Conservation (phyloP, 2,329 filamentous ascomycete genomes). For the Penicillium sp. region DNA sequence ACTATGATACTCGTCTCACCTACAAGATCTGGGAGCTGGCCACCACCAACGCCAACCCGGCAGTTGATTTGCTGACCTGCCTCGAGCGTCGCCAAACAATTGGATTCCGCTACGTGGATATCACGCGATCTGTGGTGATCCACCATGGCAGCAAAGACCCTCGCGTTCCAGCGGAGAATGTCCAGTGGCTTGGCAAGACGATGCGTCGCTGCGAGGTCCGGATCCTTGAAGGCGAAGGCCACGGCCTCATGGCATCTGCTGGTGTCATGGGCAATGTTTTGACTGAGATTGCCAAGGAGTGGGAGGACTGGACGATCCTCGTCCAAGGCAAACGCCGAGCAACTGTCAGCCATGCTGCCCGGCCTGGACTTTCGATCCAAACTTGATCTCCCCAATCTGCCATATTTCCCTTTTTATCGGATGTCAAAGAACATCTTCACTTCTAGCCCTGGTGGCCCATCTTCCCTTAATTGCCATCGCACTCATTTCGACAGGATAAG, state of each 20-base stretch:
- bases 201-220: slow-evolving; percentile 93
- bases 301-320: slow-evolving; percentile 78
- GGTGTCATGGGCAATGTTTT: slow-evolving; percentile 90
- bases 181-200: slow-evolving; percentile 87
- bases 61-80: slow-evolving; percentile 88
- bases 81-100: slow-evolving; percentile 87
- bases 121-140: slow-evolving; percentile 85
- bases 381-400: slow-evolving; percentile 7
- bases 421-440: not conserved
- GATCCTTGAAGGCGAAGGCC: slow-evolving; percentile 84
- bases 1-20: slow-evolving; percentile 81
- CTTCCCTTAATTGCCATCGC: slow-evolving; percentile 1
- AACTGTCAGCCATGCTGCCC: slow-evolving; percentile 23
- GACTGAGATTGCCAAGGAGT: slow-evolving; percentile 90
- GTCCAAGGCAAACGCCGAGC: slow-evolving; percentile 45
- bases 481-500: not conserved
- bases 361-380: slow-evolving; percentile 19
- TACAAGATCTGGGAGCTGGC: slow-evolving; percentile 93
- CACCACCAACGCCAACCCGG: slow-evolving; percentile 87
- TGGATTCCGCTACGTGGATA: slow-evolving; percentile 95
- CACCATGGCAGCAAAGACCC: slow-evolving; percentile 90
- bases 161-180: slow-evolving; percentile 90
- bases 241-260: slow-evolving; percentile 93
- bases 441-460: slow-evolving; percentile 7
- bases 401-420: not conserved